Evolutionary conservation across 768 basidiomycete species (phyloP).

Genomic region (Rhodotorula kratochvilovae): DNA sequence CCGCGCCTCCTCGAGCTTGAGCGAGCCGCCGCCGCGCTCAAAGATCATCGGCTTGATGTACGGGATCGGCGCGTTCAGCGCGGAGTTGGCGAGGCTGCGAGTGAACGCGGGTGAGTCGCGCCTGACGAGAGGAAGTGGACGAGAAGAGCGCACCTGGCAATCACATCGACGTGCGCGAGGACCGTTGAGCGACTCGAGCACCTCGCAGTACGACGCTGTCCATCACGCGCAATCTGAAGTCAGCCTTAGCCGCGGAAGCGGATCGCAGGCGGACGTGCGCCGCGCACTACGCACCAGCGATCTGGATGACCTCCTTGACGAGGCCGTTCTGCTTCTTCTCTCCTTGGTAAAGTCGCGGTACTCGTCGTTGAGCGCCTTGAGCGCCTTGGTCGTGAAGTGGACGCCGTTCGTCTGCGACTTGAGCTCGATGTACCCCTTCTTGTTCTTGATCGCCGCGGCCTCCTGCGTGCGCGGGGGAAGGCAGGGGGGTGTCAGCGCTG

Average conservation of each 20-base stretch:
- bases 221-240: not conserved
- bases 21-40: slow-evolving; percentile 62
- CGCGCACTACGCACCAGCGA: slow-evolving; percentile 87
- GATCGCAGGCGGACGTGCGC: too few relatives aligned
- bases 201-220: slow-evolving; percentile 84
- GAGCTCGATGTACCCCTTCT: slow-evolving; percentile 68
- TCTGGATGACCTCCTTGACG: slow-evolving; percentile 86
- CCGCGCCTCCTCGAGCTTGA: slow-evolving; percentile 76
- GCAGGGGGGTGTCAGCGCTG: not conserved
- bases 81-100: slow-evolving; percentile 83
- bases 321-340: slow-evolving; percentile 68
- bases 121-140: not conserved
- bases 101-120: not conserved
- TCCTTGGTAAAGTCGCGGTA: slow-evolving; percentile 62
- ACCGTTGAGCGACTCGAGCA: slow-evolving; percentile 79
- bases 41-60: slow-evolving; percentile 70
- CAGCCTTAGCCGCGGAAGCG: not conserved
- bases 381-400: slow-evolving; percentile 73
- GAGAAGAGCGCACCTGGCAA: slow-evolving; percentile 55
- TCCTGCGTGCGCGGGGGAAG: slow-evolving; percentile 56
- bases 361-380: slow-evolving; percentile 69
- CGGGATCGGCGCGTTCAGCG: slow-evolving; percentile 74
- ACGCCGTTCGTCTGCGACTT: slow-evolving; percentile 73
- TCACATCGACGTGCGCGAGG: slow-evolving; percentile 85
- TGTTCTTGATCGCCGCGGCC: slow-evolving; percentile 61